These are phyloP conservation scores for Xylariales sp. DNA, from an alignment of 2,329 filamentous ascomycete species.

Conservation along the genomic window DNA sequence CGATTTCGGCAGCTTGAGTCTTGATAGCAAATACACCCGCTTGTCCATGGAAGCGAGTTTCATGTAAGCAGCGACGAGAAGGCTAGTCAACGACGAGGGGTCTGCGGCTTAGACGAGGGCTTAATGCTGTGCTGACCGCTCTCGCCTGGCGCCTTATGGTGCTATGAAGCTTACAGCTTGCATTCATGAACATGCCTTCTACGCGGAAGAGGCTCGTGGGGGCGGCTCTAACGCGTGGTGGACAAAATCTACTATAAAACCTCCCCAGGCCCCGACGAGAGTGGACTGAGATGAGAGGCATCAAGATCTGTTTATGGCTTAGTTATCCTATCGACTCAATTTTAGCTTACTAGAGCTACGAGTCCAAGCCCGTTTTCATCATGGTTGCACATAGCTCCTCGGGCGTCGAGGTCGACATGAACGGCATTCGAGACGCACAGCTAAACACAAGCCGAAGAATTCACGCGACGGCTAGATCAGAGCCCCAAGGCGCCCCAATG, in stretches of 20 bases:
- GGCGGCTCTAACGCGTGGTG: too few relatives aligned
- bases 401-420: neutral
- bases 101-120: too few relatives aligned
- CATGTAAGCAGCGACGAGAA: neutral
- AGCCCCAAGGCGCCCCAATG: neutral
- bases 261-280: neutral
- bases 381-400: constrained; percentile 23
- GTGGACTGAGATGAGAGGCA: neutral
- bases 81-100: neutral
- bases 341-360: neutral
- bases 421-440: neutral
- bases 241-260: neutral
- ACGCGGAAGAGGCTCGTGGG: too few relatives aligned
- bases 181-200: neutral
- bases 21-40: neutral
- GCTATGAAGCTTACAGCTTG: neutral
- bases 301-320: neutral
- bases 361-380: neutral
- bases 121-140: too few relatives aligned
- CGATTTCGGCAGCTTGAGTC: too few relatives aligned
- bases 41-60: neutral
- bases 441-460: neutral
- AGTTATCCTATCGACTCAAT: too few relatives aligned
- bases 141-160: too few relatives aligned
- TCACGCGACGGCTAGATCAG: neutral